Base-by-base conservation (phyloP, 2,329 filamentous ascomycete genomes). In the Nakataea oryzae region DNA sequence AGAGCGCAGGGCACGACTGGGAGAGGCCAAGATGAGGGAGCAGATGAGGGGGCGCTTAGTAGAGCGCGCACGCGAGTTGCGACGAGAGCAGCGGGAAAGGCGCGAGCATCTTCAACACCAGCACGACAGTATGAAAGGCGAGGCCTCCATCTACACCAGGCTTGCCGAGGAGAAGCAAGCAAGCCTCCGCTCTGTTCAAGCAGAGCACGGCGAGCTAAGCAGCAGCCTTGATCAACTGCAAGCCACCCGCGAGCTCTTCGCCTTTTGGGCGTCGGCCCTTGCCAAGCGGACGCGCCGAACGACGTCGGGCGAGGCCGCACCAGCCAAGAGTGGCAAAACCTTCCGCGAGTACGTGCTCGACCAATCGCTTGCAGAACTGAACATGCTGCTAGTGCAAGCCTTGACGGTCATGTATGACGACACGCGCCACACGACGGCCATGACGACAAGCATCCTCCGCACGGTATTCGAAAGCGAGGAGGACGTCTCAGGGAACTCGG, bases 321-420 rank as follows among this genome's bases (percentile, higher is more conserved):
- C 3, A 63, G 64, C 67, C 26, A 63, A 62, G 3, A 59, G 60
- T 17, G 58, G 57, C 21, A 57, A 63, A 13, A 70, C 67, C 0
- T 71, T 72, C 60, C 69, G 71, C 4, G 62, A 64, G 12, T 67
- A 68, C 60, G 64, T 73, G 9, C 64, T 71, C 29, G 63, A 68
- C 54, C 66, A 67, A 24, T 67, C 66, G n/a, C 64, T 72, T 3
- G 64, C 65, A 12, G 69, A 72, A 61, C 66, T 74, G 3, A 74
- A 74, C 62, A 59, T 56, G 9, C 63, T 71, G 1, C 65, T 70
- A 9, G 63, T 64, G 7, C 64, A 69, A 59, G 68, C 72, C 60
- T 62, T 74, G n/a, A 63, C 68, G 24, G 63, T 67, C 50, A 63
- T 74, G 32, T 73, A 70, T 64, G 65, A 69, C 17, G 68, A 72